Percentiles rank a stretch among this genome's conserved stretches.
phyloP scores from a whole-genome alignment of 305 asterid genomes.

The Plantago lanceolata region DNA sequence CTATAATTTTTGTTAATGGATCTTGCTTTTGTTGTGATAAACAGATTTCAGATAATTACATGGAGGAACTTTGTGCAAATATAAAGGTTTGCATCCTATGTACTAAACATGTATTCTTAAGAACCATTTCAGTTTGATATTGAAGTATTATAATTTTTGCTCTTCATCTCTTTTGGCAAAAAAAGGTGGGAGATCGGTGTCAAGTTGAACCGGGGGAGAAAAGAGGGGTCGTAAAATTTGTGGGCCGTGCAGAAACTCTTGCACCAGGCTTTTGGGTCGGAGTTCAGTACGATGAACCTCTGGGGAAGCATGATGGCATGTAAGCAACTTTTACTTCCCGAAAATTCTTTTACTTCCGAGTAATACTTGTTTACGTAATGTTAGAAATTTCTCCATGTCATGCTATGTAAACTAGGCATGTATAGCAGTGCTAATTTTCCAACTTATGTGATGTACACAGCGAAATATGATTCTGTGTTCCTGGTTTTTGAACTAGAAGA shows the following conservation, averaged over 20 bases:
- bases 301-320: conserved; percentile 94
- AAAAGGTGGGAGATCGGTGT: conserved; percentile 87
- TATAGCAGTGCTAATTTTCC: not conserved
- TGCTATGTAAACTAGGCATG: not conserved
- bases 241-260: conserved; percentile 81
- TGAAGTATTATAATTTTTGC: conserved; percentile 17
- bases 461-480: not conserved
- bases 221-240: conserved; percentile 75
- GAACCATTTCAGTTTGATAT: conserved; percentile 1
- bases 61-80: conserved; percentile 69
- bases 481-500: not conserved
- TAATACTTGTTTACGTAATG: not conserved
- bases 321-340: conserved; percentile 35
- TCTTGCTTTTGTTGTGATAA: conserved; percentile 21
- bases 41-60: conserved; percentile 66
- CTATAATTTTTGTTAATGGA: not conserved
- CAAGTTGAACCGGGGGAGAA: conserved; percentile 89
- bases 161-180: conserved; percentile 15
- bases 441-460: not conserved
- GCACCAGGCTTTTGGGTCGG: conserved; percentile 93
- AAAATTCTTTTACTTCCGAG: not conserved
- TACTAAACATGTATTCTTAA: not conserved
- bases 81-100: conserved; percentile 53
- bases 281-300: conserved; percentile 85
- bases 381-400: conserved; percentile 1